Evolutionary conservation across 306 rosid genomes (phyloP).

Genomic region (Pterocarpus macrocarpus): DNA sequence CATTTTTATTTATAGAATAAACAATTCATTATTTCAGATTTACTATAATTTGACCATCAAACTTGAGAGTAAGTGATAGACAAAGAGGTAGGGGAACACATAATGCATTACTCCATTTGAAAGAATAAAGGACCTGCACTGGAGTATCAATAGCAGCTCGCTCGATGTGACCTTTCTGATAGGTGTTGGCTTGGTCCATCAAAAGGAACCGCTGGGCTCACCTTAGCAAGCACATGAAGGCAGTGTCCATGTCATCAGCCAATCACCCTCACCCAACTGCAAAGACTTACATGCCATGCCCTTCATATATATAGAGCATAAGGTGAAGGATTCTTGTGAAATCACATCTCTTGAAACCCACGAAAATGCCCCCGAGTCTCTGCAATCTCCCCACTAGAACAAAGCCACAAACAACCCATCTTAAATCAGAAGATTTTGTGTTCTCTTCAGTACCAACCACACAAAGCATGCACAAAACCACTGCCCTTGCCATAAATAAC

Average conservation of each 20-base stretch:
- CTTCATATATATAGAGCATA: slow-evolving; percentile 49
- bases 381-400: slow-evolving; percentile 53
- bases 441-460: slow-evolving; percentile 52
- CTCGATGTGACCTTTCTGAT: slow-evolving; percentile 88
- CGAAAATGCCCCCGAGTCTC: slow-evolving; percentile 51
- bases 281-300: slow-evolving; percentile 39
- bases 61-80: slow-evolving; percentile 11
- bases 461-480: slow-evolving; percentile 55
- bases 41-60: background rate
- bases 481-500: slow-evolving; percentile 36
- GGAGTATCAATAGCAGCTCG: slow-evolving; percentile 97
- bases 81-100: slow-evolving; percentile 16
- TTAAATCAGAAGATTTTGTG: slow-evolving; percentile 51
- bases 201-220: slow-evolving; percentile 82
- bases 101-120: slow-evolving; percentile 31
- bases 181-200: slow-evolving; percentile 59
- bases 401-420: slow-evolving; percentile 53
- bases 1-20: background rate
- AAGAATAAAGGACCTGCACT: slow-evolving; percentile 74
- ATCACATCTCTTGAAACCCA: slow-evolving; percentile 47
- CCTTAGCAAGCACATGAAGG: slow-evolving; percentile 75
- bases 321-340: slow-evolving; percentile 54
- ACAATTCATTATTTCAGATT: background rate
- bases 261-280: slow-evolving; percentile 32
- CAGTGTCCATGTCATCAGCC: slow-evolving; percentile 57